A percentile compares a stretch with the other conserved stretches of the same genome.
Evolutionary conservation across 2,329 filamentous ascomycete species (phyloP).

Genomic region (Acrodontium crateriforme): DNA sequence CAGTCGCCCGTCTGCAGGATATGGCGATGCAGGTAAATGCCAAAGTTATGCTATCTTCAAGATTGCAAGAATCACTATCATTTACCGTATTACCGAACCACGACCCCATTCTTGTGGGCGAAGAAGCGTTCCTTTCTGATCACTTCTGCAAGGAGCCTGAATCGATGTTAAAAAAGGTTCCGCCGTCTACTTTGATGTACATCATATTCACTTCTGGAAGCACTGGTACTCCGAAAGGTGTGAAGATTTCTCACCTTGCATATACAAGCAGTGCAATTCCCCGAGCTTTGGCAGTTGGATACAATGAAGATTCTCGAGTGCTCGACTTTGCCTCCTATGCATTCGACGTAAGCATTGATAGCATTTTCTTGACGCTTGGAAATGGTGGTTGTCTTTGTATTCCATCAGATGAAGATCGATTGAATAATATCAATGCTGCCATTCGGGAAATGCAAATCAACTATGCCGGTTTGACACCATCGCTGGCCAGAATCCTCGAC

Average conservation of each 20-base stretch:
- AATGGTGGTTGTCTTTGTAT: neutral
- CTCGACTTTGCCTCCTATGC: neutral
- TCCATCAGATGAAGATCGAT: neutral
- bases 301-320: neutral
- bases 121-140: no score
- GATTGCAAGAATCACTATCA: neutral
- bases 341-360: neutral
- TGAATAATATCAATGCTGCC: neutral
- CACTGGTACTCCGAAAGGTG: slow-evolving; percentile 67
- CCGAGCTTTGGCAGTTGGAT: neutral
- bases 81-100: no score
- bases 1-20: neutral
- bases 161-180: neutral
- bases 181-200: slow-evolving; percentile 36
- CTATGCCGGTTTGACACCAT: neutral
- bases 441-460: neutral
- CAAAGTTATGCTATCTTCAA: neutral
- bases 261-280: neutral
- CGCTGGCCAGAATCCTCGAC: neutral
- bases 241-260: slow-evolving; percentile 51
- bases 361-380: neutral
- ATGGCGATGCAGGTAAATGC: neutral
- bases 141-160: neutral
- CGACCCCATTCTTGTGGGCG: neutral
- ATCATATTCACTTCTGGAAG: slow-evolving; percentile 75